Base-by-base conservation (phyloP, 1,139 yeast species). In the Kluyveromyces marxianus region DNA sequence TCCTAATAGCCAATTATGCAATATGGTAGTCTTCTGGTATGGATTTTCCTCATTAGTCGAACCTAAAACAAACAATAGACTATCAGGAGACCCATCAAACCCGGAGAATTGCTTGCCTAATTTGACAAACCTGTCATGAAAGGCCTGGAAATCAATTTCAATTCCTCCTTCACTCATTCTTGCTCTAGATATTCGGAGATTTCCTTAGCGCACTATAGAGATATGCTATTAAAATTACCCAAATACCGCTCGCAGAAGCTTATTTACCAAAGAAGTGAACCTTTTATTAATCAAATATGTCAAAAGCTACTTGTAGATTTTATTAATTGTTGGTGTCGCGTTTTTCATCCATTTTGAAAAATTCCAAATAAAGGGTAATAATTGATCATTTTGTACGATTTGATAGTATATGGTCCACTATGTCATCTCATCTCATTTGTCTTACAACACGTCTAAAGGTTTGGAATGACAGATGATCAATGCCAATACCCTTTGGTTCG, bases 1-100 rank as follows among this genome's bases (percentile, higher is more conserved):
- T 4, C 97, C 97, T 49, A 92, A 70, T 49, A 92, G 71, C 97
- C 97, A 92, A 43, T 84, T 84, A 63, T 90, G 97, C 42, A 90
- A 68, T 42, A 86, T 85, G 0, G 96, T 83, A 8, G 96, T 83
- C 66, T 88, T 88, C 62, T 86, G 88, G 67, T 88, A 90, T 39
- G 96, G 95, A 62, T 89, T 86, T 52, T 84, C 92, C 48, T 86
- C 94, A 59, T 86, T 89, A 37, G 85, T 72, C 7, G 92, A 86
- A 7, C 97, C 97, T 43, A 85, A 83, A 8, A 86, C 77, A 40
- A 85, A 76, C 50, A 87, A 66, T 29, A 87, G 60, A 25, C 85
- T 76, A 33, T 77, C 70, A 42, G 67, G 52, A 74, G 77, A 38
- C 71, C 74, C 48, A 68, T 71, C 65, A 76, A 76, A 44, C 63